Evolutionary conservation across 768 basidiomycete species (phyloP), one percentile per base, ranked within the genome.

Genomic region (Boletus vinaceobasis): DNA sequence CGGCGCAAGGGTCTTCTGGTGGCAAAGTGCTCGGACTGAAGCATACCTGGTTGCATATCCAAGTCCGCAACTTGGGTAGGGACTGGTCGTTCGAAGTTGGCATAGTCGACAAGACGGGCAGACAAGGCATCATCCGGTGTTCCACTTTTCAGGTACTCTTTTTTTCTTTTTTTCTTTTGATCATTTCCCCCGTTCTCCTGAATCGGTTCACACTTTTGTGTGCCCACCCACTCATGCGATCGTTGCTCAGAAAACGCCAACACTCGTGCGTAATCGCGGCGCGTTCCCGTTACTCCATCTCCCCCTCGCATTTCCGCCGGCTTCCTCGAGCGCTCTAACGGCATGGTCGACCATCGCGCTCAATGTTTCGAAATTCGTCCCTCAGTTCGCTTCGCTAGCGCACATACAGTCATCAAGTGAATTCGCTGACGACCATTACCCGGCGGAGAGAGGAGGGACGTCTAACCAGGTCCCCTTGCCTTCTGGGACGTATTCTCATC

Each of bases 71-170:
- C 64, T 53, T 91, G 64, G 80, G 78, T 39, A 75, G 80, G 52
- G 82, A 84, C 56, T 90, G 87, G 86, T 79, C 84, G 15, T 83
- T 91, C 58, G 88, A 91, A 70, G 76, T 90, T 17, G 89, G 88
- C 7, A 61, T 92, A 29, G 81, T 84, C 50, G 90, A 92, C 73
- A 78, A 77, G 51, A 67, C 70, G 13, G 82, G 84, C 14, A 75
- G 79, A 54, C 74, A 74, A 58, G 89, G 90, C 3, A 68, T 80
- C 48, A 66, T 90, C 35, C 76, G 89, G 33, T 79, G 84, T 59
- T 88, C 88, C 23, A 91, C 90, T 7, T 92, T 92, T 59, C 90
- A 91, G 86, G 90, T 92, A 58, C 56, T 32, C 42, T 52, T 26
- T 36, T 52, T 33, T 15, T 48, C 39, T 13, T 27, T 52, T 32